Conservation (phyloP, 176 grass and related monocot species). For the Avena sativa region DNA sequence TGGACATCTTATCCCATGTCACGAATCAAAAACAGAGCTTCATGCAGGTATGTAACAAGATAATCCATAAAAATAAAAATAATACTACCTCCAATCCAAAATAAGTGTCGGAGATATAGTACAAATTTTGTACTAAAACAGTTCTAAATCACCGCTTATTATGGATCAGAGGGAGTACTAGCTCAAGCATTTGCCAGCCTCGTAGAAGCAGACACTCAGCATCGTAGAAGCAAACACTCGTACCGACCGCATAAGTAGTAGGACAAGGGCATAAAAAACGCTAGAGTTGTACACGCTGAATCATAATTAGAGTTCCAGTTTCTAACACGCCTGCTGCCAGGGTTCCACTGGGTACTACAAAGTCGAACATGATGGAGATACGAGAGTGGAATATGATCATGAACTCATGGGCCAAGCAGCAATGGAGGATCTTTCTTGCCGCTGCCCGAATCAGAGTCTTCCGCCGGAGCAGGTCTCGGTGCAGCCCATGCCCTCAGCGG, state of each 20-base stretch:
- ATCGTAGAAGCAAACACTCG: background rate
- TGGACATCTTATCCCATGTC: too few species aligned
- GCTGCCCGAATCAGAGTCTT: constrained; percentile 13
- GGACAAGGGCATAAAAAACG: background rate
- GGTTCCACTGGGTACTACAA: background rate
- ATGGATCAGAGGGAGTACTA: too few species aligned
- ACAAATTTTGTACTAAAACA: too few species aligned
- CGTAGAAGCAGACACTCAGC: background rate
- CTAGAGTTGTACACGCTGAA: background rate
- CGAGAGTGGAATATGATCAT: background rate
- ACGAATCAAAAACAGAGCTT: too few species aligned
- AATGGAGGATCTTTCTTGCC: constrained; percentile 70
- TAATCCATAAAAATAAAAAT: too few species aligned
- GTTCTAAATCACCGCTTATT: too few species aligned
- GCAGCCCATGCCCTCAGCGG: constrained; percentile 57
- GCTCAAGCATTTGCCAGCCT: background rate
- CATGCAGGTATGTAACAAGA: too few species aligned
- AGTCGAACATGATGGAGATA: background rate
- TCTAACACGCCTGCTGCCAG: background rate
- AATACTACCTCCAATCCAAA: too few species aligned
- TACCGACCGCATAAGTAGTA: background rate
- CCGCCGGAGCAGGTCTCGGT: constrained; percentile 33
- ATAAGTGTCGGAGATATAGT: too few species aligned
- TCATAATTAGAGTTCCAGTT: background rate
- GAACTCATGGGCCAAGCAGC: constrained; percentile 56